phyloP scores from a whole-genome alignment of 352 stramenopile species.

The Blastocystis sp. region DNA sequence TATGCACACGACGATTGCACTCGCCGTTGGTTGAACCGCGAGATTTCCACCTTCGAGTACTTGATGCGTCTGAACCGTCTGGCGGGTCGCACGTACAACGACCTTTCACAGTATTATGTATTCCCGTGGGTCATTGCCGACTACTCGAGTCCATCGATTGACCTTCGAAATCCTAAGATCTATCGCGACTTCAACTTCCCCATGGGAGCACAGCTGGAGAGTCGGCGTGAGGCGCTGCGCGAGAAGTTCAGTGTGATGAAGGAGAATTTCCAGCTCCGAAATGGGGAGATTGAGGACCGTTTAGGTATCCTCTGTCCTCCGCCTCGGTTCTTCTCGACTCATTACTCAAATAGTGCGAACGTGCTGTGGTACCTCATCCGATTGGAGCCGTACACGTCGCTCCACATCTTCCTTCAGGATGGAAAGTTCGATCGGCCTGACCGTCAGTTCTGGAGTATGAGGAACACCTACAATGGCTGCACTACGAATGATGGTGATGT shows the following conservation, averaged over 20 bases:
- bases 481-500: slow-evolving; percentile 71
- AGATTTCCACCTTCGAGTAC: slow-evolving; percentile 96
- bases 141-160: slow-evolving; percentile 85
- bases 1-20: slow-evolving; percentile 44
- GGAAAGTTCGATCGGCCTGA: slow-evolving; percentile 72
- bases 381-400: slow-evolving; percentile 72
- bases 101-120: slow-evolving; percentile 90
- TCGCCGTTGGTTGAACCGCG: slow-evolving; percentile 75
- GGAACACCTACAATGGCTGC: slow-evolving; percentile 71
- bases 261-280: slow-evolving; percentile 15
- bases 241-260: slow-evolving; percentile 56
- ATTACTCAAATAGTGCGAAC: slow-evolving; percentile 93
- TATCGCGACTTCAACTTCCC: slow-evolving; percentile 93
- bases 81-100: slow-evolving; percentile 87
- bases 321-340: slow-evolving; percentile 91
- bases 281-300: slow-evolving; percentile 4
- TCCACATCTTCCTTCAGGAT: slow-evolving; percentile 67
- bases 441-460: slow-evolving; percentile 71
- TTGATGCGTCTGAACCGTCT: slow-evolving; percentile 93
- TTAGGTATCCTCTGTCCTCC: slow-evolving; percentile 70
- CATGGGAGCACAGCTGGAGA: slow-evolving; percentile 87
- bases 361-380: slow-evolving; percentile 93
- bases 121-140: slow-evolving; percentile 96
- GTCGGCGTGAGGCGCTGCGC: slow-evolving; percentile 79
- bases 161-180: slow-evolving; percentile 81